Conservation (phyloP, 768 basidiomycete species). For the Russula brevipes region DNA sequence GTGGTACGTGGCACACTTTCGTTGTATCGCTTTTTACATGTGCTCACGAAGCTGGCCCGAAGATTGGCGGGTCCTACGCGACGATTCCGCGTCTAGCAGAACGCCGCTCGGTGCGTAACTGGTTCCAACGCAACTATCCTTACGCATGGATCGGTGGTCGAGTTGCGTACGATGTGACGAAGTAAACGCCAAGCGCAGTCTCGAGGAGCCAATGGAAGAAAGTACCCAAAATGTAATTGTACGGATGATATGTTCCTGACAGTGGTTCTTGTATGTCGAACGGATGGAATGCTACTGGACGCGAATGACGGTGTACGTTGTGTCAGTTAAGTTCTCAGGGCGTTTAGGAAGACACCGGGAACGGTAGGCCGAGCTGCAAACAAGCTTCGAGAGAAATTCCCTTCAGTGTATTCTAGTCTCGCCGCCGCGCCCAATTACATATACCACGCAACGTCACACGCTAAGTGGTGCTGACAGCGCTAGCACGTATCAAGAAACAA, state of each 20-base stretch:
- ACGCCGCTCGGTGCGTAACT: conserved; percentile 77
- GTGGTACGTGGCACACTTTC: conserved; percentile 54
- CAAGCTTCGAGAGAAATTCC: too few relatives aligned
- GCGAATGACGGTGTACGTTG: too few relatives aligned
- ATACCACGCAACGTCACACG: too few relatives aligned
- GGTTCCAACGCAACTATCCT: conserved; percentile 87
- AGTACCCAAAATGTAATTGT: neutral
- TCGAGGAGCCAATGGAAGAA: neutral
- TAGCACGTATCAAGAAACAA: too few relatives aligned
- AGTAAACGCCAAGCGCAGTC: neutral
- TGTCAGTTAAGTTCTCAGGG: too few relatives aligned
- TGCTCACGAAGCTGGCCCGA: conserved; percentile 17
- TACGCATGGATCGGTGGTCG: conserved; percentile 84
- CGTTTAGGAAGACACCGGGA: too few relatives aligned
- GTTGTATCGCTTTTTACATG: neutral
- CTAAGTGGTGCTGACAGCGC: too few relatives aligned
- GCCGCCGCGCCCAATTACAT: too few relatives aligned
- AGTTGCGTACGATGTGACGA: conserved; percentile 47
- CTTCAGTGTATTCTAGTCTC: too few relatives aligned
- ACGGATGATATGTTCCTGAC: neutral
- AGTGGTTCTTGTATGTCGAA: too few relatives aligned
- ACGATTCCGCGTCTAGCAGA: conserved; percentile 80
- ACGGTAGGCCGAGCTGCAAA: too few relatives aligned
- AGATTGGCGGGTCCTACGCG: conserved; percentile 89
- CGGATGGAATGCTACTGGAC: too few relatives aligned